phyloP scores from a whole-genome alignment of 2,329 filamentous ascomycete species.

The Cercospora zeina region DNA sequence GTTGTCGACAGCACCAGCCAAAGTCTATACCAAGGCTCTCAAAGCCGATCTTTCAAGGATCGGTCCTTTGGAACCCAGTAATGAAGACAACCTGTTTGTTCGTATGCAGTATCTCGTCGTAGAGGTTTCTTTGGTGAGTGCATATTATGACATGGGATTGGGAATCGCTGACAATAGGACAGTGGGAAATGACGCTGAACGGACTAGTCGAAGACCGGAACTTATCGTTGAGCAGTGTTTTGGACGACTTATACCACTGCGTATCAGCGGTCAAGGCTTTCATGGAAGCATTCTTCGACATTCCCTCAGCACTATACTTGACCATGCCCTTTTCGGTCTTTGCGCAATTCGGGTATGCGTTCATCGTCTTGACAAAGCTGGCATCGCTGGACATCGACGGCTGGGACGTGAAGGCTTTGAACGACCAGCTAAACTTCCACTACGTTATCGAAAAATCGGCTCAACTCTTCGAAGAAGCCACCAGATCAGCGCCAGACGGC shows the following conservation, averaged over 20 bases:
- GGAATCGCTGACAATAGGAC: neutral
- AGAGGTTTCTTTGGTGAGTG: slow-evolving; percentile 31
- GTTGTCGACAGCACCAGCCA: slow-evolving; percentile 31
- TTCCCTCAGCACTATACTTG: slow-evolving; percentile 33
- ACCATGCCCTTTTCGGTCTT: slow-evolving; percentile 36
- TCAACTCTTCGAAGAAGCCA: slow-evolving; percentile 28
- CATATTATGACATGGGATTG: neutral
- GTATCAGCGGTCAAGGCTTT: slow-evolving; percentile 33
- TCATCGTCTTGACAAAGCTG: slow-evolving; percentile 36
- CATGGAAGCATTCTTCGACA: slow-evolving; percentile 34
- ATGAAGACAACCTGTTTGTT: slow-evolving; percentile 29
- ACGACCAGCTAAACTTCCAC: slow-evolving; percentile 29
- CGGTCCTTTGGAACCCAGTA: slow-evolving; percentile 20
- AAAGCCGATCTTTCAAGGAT: slow-evolving; percentile 35
- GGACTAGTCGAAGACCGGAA: slow-evolving; percentile 32
- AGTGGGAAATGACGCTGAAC: slow-evolving; percentile 33
- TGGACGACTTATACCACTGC: slow-evolving; percentile 34
- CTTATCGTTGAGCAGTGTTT: slow-evolving; percentile 27
- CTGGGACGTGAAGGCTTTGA: slow-evolving; percentile 33
- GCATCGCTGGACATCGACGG: slow-evolving; percentile 37
- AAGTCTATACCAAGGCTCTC: slow-evolving; percentile 35
- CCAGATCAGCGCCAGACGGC: slow-evolving; percentile 30
- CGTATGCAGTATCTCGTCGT: slow-evolving; percentile 34
- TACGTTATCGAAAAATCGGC: slow-evolving; percentile 31
- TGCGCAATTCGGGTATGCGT: slow-evolving; percentile 37